Evolutionary conservation across 768 basidiomycete species (phyloP).

Genomic region (Brasilioporus rufonigricans): DNA sequence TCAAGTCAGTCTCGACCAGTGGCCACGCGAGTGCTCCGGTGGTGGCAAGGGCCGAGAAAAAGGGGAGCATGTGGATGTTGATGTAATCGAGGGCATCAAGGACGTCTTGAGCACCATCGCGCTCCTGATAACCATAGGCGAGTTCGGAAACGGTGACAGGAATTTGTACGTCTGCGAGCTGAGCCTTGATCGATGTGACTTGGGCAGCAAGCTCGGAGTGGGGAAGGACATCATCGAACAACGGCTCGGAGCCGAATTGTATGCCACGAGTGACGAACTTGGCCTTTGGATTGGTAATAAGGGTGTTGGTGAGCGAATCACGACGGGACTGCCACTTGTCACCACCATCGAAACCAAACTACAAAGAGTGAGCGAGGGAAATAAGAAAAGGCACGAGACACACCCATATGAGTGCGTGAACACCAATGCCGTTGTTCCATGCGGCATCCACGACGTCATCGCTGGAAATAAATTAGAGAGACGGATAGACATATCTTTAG

Average conservation of each 20-base stretch:
- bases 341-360: constrained; percentile 39
- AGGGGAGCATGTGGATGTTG: constrained; percentile 70
- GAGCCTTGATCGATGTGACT: constrained; percentile 47
- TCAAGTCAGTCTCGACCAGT: too few species aligned
- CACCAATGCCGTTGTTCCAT: constrained; percentile 60
- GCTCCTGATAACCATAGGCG: too few species aligned
- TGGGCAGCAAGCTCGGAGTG: constrained; percentile 49
- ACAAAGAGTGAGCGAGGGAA: neutral
- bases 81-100: constrained; percentile 64
- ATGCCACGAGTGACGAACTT: constrained; percentile 63
- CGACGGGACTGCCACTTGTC: constrained; percentile 55
- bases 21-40: constrained; percentile 62
- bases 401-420: too few species aligned
- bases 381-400: neutral
- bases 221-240: constrained; percentile 54
- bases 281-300: constrained; percentile 60
- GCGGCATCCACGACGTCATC: constrained; percentile 67
- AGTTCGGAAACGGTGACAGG: too few species aligned
- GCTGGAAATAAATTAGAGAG: constrained; percentile 26
- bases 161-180: constrained; percentile 50
- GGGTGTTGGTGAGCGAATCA: constrained; percentile 46
- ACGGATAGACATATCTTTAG: constrained; percentile 14
- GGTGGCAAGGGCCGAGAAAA: constrained; percentile 42
- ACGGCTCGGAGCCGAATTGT: too few species aligned
- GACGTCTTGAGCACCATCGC: too few species aligned